Evolutionary conservation across 1,284 basidiomycete species (phyloP), one percentile per base, ranked within the genome.

Genomic region (Schizophyllum amplum): DNA sequence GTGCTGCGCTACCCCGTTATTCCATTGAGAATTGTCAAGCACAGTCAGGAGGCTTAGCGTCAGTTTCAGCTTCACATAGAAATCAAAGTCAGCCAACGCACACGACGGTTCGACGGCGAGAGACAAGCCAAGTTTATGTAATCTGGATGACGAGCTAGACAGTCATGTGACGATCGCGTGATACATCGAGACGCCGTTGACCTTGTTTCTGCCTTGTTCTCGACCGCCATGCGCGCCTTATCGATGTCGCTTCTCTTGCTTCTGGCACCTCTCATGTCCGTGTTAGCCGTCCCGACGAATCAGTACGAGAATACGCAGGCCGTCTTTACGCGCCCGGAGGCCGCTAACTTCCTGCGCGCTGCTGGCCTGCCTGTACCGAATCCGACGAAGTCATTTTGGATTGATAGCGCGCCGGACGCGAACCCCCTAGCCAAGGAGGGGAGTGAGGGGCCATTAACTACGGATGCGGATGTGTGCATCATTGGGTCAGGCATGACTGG

Each of bases 401-500:
- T 79, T 11, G 68, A 83, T 64, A 73, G 78, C 1, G 11, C 48
- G 11, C 76, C 80, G 0, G 75, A 75, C 26, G 83, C 79, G 0
- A 88, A 87, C 64, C 85, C 84, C 1, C 71, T 88, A 0, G 84
- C 82, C 0, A 72, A 69, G 4, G 76, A 81, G 59, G 89, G 89
- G 0, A 88, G 86, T 63, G 68, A 72, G 3, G 86, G 84, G 0
- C 61, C 70, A 0, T 68, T 90, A 21, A 79, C 80, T 0, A 53
- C 66, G 0, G 78, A 83, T 54, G 82, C 83, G 1, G 88, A 92
- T 63, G 71, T 90, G 13, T 88, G 84, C 60, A 83, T 92, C 61
- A 83, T 92, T 49, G 89, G 90, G 1, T 82, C 85, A 26, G 89
- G 90, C 0, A 84, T 92, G 24, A 87, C 88, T 0, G 90, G 90